A percentile compares a stretch with the other conserved stretches of the same genome.
phyloP scores from a whole-genome alignment of 2,329 filamentous ascomycete genomes.

The Pyricularia sp. region DNA sequence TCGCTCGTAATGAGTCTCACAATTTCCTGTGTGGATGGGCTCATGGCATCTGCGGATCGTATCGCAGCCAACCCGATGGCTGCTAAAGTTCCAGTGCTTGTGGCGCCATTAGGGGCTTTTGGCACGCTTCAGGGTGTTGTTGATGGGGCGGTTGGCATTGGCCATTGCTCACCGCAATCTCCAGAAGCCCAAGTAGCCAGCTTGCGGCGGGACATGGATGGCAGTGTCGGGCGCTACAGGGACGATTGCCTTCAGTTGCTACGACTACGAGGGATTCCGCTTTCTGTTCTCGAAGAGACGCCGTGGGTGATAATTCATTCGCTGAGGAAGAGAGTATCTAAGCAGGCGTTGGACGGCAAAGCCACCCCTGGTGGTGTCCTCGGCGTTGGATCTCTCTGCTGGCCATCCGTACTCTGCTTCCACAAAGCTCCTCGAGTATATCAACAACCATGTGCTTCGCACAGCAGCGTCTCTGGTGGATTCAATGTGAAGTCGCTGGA shows the following conservation, averaged over 20 bases:
- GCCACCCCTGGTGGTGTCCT: constrained; percentile 7
- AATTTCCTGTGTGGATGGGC: constrained; percentile 32
- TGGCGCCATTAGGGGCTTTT: constrained; percentile 41
- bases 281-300: constrained; percentile 27
- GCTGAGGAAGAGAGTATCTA: not conserved
- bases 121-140: constrained; percentile 26
- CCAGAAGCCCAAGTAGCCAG: constrained; percentile 38
- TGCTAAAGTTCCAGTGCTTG: constrained; percentile 32
- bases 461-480: not conserved
- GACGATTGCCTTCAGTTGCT: constrained; percentile 36
- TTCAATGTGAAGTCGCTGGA: constrained; percentile 30
- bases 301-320: constrained; percentile 34
- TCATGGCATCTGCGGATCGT: constrained; percentile 32
- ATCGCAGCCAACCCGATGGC: constrained; percentile 24
- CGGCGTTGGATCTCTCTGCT: constrained; percentile 18
- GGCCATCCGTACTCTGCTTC: constrained; percentile 13
- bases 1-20: constrained; percentile 36
- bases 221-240: constrained; percentile 32
- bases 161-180: constrained; percentile 31
- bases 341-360: constrained; percentile 1
- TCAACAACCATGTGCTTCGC: not conserved
- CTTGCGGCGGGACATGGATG: constrained; percentile 24
- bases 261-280: constrained; percentile 34
- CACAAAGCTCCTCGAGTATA: constrained; percentile 20
- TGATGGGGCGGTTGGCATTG: constrained; percentile 16